Evolutionary conservation across 495 filamentous ascomycete genomes (phyloP).

Genomic region (Penicillium soppii): DNA sequence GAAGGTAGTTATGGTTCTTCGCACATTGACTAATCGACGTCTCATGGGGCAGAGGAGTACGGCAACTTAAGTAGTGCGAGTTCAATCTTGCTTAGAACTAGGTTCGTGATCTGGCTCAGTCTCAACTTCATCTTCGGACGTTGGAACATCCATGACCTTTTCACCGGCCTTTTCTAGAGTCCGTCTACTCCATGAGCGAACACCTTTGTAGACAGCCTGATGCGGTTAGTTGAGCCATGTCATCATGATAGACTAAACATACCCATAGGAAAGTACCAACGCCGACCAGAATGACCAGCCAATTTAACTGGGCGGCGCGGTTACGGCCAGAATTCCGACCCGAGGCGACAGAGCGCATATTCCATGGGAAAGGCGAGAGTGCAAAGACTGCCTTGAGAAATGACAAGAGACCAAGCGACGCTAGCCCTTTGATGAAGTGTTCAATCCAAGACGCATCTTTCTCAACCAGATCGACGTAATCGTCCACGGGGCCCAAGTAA

Average conservation of each 20-base stretch:
- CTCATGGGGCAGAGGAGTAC: slow-evolving; percentile 64
- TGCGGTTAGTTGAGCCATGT: slow-evolving; percentile 17
- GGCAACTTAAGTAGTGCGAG: slow-evolving; percentile 92
- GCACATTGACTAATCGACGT: slow-evolving; percentile 95
- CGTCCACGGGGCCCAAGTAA: slow-evolving; percentile 72
- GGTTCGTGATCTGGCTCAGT: not conserved
- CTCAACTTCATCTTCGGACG: slow-evolving; percentile 70
- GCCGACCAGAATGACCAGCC: slow-evolving; percentile 76
- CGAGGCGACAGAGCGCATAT: slow-evolving; percentile 53
- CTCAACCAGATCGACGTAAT: slow-evolving; percentile 38
- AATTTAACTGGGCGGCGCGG: slow-evolving; percentile 69
- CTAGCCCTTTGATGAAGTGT: slow-evolving; percentile 86
- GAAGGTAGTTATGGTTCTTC: slow-evolving; percentile 63
- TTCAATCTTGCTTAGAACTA: slow-evolving; percentile 4
- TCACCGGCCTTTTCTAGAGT: slow-evolving; percentile 75
- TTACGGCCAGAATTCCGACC: slow-evolving; percentile 67
- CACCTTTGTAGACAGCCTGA: slow-evolving; percentile 78
- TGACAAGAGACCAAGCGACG: slow-evolving; percentile 79
- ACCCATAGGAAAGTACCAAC: slow-evolving; percentile 80
- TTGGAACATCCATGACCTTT: slow-evolving; percentile 76
- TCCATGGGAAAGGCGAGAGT: slow-evolving; percentile 72
- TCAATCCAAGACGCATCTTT: slow-evolving; percentile 62
- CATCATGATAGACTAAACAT: slow-evolving; percentile 34
- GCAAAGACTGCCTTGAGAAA: slow-evolving; percentile 78
- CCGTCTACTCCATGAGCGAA: slow-evolving; percentile 66